phyloP scores from a whole-genome alignment of 2,329 filamentous ascomycete genomes.

The Cadophora sp. region DNA sequence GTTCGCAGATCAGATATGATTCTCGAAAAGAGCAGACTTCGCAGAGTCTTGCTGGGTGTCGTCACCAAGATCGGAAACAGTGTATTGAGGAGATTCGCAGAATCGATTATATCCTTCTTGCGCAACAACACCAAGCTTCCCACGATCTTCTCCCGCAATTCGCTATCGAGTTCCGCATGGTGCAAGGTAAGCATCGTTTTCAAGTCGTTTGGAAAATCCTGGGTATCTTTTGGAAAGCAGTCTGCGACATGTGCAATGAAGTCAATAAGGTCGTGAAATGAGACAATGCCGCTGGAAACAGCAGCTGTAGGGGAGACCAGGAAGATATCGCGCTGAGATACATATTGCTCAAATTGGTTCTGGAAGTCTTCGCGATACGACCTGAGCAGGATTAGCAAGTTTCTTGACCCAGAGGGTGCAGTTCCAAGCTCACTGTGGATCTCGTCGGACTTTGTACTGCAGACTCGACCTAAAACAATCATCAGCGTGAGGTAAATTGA shows the following conservation, averaged over 20 bases:
- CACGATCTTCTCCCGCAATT: constrained; percentile 93
- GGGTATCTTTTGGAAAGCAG: constrained; percentile 85
- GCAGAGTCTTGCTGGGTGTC: constrained; percentile 90
- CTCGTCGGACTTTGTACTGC: constrained; percentile 88
- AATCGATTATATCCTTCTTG: constrained; percentile 92
- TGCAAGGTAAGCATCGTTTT: constrained; percentile 82
- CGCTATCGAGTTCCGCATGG: constrained; percentile 81
- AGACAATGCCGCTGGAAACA: constrained; percentile 79
- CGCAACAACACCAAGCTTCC: constrained; percentile 85
- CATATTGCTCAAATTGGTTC: constrained; percentile 90
- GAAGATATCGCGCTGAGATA: constrained; percentile 90
- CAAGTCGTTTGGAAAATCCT: constrained; percentile 79
- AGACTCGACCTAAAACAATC: constrained; percentile 70
- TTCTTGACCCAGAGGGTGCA: not conserved
- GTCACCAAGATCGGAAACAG: constrained; percentile 93
- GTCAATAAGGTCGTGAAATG: constrained; percentile 90
- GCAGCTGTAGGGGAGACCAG: constrained; percentile 80
- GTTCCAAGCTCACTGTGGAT: constrained; percentile 69
- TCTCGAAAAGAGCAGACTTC: constrained; percentile 84
- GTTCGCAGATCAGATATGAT: constrained; percentile 90
- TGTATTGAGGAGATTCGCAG: constrained; percentile 80
- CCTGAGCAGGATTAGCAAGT: constrained; percentile 48
- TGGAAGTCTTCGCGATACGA: constrained; percentile 91
- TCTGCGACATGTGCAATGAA: constrained; percentile 93
- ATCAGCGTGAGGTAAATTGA: constrained; percentile 22